Base-by-base conservation (phyloP, 1,284 basidiomycete species). In the Moesziomyces globuligerus region DNA sequence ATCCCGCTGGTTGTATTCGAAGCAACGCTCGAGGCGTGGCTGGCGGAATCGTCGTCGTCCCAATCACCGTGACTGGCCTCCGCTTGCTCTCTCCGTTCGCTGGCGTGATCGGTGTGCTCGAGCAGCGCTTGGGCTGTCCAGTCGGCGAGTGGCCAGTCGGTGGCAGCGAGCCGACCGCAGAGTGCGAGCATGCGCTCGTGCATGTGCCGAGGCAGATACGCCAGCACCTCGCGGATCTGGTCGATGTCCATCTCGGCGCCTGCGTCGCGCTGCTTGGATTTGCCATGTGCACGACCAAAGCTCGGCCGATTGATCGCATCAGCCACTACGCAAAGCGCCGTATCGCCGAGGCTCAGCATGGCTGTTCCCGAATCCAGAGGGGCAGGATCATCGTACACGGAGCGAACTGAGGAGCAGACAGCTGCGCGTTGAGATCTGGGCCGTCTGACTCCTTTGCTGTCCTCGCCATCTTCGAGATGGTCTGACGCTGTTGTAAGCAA, bases 251-350 rank as follows among this genome's bases (percentile, higher is more conserved):
- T 49, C 0, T 48, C 56, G n/a, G 43, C 13, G 3, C 18, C 18
- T 11, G 24, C 34, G 17, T 5, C 7, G n/a, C 24, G 28, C 4
- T 2, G 39, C 10, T 40, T 41, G 10, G 42, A 49, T 40, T 45
- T 57, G 9, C 24, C 26, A 10, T 28, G 25, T 3, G 20, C 32
- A 6, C 9, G 9, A 2, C 25, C 4, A 15, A 28, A 15, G 2
- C 25, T 24, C 0, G 58, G 59, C 8, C 48, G 23, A 20, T 64
- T 64, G 20, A 70, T 36, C 1, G 45, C 46, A 28, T 70, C 60
- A 17, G 67, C 62, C 7, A 71, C 59, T 2, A 60, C 58, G 23
- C 62, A 62, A 1, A 71, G 45, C 23, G 68, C 44, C 50, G 66
- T 57, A n/a, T 66, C 62, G 17, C 57, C 37, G 10, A 71, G 45